These are phyloP conservation scores for Aegle marmelos DNA, from an alignment of 345 rosid species.

Conservation along the genomic window DNA sequence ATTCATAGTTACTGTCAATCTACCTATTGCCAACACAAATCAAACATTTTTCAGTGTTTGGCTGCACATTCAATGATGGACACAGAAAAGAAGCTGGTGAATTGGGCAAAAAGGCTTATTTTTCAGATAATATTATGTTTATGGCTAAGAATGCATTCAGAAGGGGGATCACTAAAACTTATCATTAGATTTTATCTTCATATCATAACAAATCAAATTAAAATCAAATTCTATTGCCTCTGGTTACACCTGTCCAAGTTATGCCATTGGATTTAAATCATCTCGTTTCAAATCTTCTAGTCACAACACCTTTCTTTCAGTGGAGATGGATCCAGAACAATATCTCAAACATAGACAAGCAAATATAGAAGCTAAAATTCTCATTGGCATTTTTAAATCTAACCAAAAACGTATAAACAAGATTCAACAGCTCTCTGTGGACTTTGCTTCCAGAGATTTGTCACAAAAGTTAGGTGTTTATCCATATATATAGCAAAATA, in stretches of 20 bases:
- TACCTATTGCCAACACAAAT: not conserved
- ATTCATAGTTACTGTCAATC: not conserved
- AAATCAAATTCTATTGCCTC: not conserved
- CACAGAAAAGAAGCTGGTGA: not conserved
- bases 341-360: not conserved
- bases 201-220: not conserved
- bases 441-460: not conserved
- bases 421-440: not conserved
- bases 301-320: not conserved
- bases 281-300: constrained; percentile 1
- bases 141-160: not conserved
- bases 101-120: not conserved
- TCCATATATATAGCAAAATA: not conserved
- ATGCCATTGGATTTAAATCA: not conserved
- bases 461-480: not conserved
- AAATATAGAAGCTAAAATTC: not conserved
- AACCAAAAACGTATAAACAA: not conserved
- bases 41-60: not conserved
- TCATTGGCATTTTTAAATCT: not conserved
- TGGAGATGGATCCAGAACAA: not conserved
- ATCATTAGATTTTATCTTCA: not conserved
- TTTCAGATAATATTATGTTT: not conserved
- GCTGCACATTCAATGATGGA: not conserved
- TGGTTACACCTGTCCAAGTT: not conserved
- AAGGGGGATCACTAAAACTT: not conserved